Evolutionary conservation across 495 filamentous ascomycete species (phyloP).

Genomic region (Terfezia claveryi): DNA sequence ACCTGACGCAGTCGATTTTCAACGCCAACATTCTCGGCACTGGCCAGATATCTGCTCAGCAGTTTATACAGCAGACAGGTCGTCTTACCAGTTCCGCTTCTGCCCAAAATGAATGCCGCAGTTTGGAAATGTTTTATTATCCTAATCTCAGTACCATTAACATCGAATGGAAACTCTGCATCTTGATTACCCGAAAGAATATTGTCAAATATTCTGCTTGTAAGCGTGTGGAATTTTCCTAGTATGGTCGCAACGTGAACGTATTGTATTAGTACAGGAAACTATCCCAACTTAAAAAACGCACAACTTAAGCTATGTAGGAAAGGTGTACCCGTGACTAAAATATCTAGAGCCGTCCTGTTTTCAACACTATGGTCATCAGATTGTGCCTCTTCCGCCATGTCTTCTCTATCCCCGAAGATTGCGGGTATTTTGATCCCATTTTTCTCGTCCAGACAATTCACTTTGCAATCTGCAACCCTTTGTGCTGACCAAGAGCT

Average conservation of each 20-base stretch:
- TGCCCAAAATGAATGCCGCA: slow-evolving; percentile 23
- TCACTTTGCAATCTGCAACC: too few relatives aligned
- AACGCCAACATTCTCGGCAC: neutral
- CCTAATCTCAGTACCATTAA: slow-evolving; percentile 19
- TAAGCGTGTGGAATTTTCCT: neutral
- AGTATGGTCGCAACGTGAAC: neutral
- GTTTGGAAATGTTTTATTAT: slow-evolving; percentile 21
- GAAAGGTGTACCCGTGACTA: too few relatives aligned
- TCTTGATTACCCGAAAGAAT: neutral
- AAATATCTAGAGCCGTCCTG: too few relatives aligned
- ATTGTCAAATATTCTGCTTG: neutral
- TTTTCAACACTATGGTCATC: too few relatives aligned
- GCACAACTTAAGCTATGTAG: too few relatives aligned
- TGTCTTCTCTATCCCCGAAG: too few relatives aligned
- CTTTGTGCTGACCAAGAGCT: too few relatives aligned
- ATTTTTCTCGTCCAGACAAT: too few relatives aligned
- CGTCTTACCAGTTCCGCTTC: slow-evolving; percentile 28
- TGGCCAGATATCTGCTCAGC: slow-evolving; percentile 14
- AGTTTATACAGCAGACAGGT: slow-evolving; percentile 26
- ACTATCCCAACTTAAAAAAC: too few relatives aligned
- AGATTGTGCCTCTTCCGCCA: too few relatives aligned
- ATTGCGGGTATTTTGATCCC: too few relatives aligned
- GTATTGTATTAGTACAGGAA: too few relatives aligned
- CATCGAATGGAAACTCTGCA: slow-evolving; percentile 23
- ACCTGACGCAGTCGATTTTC: neutral